Base-by-base conservation (phyloP, 805 yeast species). In the Lipomyces chichibuensis region DNA sequence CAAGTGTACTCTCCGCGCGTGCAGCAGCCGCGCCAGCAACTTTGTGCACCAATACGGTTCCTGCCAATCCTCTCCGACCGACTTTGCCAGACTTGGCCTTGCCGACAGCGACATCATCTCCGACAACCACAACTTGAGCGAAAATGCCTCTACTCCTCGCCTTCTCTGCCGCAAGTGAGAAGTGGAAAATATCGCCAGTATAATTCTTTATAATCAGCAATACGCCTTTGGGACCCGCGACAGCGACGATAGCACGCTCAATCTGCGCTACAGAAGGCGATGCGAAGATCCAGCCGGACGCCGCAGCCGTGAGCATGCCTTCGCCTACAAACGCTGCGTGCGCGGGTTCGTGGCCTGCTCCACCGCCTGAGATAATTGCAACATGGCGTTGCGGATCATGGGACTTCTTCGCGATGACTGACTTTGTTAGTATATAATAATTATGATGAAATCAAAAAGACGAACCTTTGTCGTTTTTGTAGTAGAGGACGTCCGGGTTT, bases 61-160 rank as follows among this genome's bases (percentile, higher is more conserved):
- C 98, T 0, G 98, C 97, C 64, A 93, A 82, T 37, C 97, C 98
- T 79, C 98, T 85, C 80, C 98, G 85, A 23, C 98, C 98, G 60
- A 94, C 98, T 82, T 90, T 85, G 25, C 91, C 92, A 75, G 95
- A 94, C 75, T 92, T 93, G 33, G 88, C 84, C 73, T 89, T 83
- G n/a, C 97, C 97, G 57, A 94, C 97, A 7, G 97, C 92, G 33
- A 92, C 97, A 77, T 93, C 98, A 76, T 93, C 98, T 57, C 92
- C 90, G 35, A 93, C 93, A 63, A 89, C 84, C 55, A 90, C 87
- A 68, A 91, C 83, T 69, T 89, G 92, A 39, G 89, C 88, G 52
- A 85, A 81, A 69, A 84, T 83, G 8, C 97, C 97, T 57, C 85
- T 84, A 23, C 89, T 88, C 75, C 88, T 88, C 35, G 97, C 94